phyloP scores from a whole-genome alignment of 2,329 filamentous ascomycete species.

The Aspergillus melleus region DNA sequence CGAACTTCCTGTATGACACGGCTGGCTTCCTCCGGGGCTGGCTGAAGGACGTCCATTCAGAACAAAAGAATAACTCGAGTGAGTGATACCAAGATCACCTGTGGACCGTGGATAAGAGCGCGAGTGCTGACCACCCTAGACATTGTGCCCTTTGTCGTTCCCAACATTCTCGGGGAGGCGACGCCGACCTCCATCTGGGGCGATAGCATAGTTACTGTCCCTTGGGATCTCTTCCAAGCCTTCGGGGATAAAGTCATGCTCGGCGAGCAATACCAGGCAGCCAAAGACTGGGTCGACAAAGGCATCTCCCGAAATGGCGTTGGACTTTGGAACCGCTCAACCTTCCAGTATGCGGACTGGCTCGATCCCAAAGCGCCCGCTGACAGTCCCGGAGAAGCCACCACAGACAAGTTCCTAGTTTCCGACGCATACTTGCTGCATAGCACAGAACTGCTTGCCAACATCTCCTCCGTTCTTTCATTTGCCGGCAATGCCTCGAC shows the following conservation, averaged over 20 bases:
- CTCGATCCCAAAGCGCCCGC: slow-evolving; percentile 38
- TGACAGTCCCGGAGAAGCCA: slow-evolving; percentile 29
- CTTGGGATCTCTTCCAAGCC: slow-evolving; percentile 32
- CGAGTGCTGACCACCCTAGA: background rate
- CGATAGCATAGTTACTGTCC: slow-evolving; percentile 36
- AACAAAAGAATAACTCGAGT: slow-evolving; percentile 24
- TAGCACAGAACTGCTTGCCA: slow-evolving; percentile 29
- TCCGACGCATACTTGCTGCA: slow-evolving; percentile 36
- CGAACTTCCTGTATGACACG: slow-evolving; percentile 54
- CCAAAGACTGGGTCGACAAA: slow-evolving; percentile 12
- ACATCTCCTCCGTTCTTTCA: slow-evolving; percentile 19
- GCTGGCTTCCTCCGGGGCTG: slow-evolving; percentile 52
- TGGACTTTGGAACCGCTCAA: slow-evolving; percentile 11
- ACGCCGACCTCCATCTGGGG: slow-evolving; percentile 35
- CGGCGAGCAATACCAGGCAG: slow-evolving; percentile 11
- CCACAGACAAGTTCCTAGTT: slow-evolving; percentile 32
- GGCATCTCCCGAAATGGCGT: slow-evolving; percentile 8
- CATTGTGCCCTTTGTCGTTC: slow-evolving; percentile 29
- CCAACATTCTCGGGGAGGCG: slow-evolving; percentile 9
- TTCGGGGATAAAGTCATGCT: slow-evolving; percentile 34
- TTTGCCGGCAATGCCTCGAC: slow-evolving; percentile 18
- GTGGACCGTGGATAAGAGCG: background rate
- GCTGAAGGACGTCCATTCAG: slow-evolving; percentile 49
- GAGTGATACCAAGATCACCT: slow-evolving; percentile 7
- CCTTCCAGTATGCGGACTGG: slow-evolving; percentile 39